Conservation (phyloP, 495 filamentous ascomycete genomes). For the Neurospora hispaniola region DNA sequence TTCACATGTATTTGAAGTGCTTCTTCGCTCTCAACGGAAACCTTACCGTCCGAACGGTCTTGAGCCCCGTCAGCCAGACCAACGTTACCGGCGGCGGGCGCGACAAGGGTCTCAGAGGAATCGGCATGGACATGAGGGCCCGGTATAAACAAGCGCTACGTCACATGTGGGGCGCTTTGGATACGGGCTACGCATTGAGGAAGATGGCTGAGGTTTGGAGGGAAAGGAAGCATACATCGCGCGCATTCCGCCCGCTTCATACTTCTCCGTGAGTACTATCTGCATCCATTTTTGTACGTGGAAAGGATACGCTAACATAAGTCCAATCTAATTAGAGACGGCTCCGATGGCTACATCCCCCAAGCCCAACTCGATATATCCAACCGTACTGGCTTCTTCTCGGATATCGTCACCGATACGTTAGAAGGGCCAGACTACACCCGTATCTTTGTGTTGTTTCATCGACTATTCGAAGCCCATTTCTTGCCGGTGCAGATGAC, state of each 20-base stretch:
- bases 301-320: slow-evolving; percentile 1
- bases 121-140: slow-evolving; percentile 41
- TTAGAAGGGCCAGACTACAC: slow-evolving; percentile 34
- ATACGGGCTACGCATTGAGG: slow-evolving; percentile 50
- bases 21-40: slow-evolving; percentile 60
- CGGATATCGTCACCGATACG: slow-evolving; percentile 35
- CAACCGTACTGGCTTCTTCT: slow-evolving; percentile 36
- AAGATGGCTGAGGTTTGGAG: slow-evolving; percentile 38
- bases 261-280: slow-evolving; percentile 26
- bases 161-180: slow-evolving; percentile 65
- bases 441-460: slow-evolving; percentile 38
- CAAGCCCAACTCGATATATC: slow-evolving; percentile 30
- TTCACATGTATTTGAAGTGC: slow-evolving; percentile 68
- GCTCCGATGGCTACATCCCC: slow-evolving; percentile 35
- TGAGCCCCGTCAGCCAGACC: slow-evolving; percentile 56
- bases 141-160: slow-evolving; percentile 56
- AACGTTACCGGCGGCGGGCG: slow-evolving; percentile 48
- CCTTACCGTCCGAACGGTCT: slow-evolving; percentile 41
- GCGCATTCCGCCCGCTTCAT: slow-evolving; percentile 42
- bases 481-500: slow-evolving; percentile 55
- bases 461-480: slow-evolving; percentile 58
- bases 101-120: slow-evolving; percentile 37
- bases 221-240: slow-evolving; percentile 37
- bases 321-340: slow-evolving; percentile 22
- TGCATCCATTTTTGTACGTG: not conserved